phyloP scores from a whole-genome alignment of 768 basidiomycete species.

The Suillus subalutaceus region DNA sequence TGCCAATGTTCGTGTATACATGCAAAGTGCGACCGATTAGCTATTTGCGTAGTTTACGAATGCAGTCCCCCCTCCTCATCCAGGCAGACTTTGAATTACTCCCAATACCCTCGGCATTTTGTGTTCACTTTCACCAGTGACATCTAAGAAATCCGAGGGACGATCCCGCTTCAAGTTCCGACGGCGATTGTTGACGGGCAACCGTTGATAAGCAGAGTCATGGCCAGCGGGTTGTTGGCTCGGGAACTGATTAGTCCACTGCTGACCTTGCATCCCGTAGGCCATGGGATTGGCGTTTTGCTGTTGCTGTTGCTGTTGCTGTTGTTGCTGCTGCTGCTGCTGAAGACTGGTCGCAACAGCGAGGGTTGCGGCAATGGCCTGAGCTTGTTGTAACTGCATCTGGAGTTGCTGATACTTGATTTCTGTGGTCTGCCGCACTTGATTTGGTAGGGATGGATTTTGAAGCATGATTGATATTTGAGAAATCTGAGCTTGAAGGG shows the following conservation, averaged over 20 bases:
- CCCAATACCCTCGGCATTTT: constrained; percentile 79
- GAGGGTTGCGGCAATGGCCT: constrained; percentile 67
- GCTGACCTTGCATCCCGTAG: constrained; percentile 48
- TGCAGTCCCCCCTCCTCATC: neutral
- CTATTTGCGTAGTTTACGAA: neutral
- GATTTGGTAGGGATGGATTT: constrained; percentile 70
- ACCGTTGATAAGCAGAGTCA: constrained; percentile 86
- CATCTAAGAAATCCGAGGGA: constrained; percentile 83
- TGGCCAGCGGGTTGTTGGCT: constrained; percentile 68
- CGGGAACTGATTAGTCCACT: constrained; percentile 54
- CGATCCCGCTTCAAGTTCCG: constrained; percentile 79
- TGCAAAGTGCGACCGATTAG: constrained; percentile 8
- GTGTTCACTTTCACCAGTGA: constrained; percentile 61
- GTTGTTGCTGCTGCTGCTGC: constrained; percentile 49
- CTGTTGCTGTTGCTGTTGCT: constrained; percentile 42
- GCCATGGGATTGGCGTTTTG: constrained; percentile 35
- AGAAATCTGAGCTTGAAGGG: constrained; percentile 83
- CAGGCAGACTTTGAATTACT: constrained; percentile 40
- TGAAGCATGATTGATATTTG: constrained; percentile 81
- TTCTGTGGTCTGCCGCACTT: constrained; percentile 79
- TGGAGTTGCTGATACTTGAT: constrained; percentile 83
- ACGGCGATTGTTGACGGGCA: constrained; percentile 81
- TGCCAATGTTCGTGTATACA: constrained; percentile 19
- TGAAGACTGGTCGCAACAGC: constrained; percentile 59
- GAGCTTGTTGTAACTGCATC: constrained; percentile 78